A percentile compares a stretch with the other conserved stretches of the same genome.
Conservation (phyloP, 192 early-diverging fungal species). For the Coemansia sp. region DNA sequence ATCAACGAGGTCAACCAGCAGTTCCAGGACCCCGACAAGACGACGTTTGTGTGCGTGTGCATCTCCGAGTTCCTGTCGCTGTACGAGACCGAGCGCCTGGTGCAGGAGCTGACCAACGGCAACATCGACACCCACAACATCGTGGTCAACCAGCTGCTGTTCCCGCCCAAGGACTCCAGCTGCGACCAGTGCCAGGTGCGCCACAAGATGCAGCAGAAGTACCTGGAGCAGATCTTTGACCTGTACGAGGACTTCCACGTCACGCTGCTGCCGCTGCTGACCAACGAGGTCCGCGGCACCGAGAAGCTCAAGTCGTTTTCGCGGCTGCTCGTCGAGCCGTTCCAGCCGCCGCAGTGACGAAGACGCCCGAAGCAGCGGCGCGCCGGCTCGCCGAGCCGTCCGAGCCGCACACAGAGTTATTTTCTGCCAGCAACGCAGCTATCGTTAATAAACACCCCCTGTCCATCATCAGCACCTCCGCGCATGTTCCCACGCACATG, state of each 20-base stretch:
- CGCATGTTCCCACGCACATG: no score
- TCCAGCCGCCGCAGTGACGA: conserved; percentile 47
- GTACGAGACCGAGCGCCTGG: conserved; percentile 99
- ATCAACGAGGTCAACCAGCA: conserved; percentile 99
- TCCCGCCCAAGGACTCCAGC: conserved; percentile 81
- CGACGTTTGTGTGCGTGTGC: conserved; percentile 99
- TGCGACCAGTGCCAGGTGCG: conserved; percentile 90
- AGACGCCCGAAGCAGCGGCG: no score
- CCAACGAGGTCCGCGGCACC: conserved; percentile 93
- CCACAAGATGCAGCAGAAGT: conserved; percentile 98
- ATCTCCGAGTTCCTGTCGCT: conserved; percentile 99
- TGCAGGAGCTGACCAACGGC: conserved; percentile 97
- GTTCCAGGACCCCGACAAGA: conserved; percentile 99
- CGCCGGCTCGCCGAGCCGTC: no score
- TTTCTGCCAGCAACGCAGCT: no score
- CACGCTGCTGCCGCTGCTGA: conserved; percentile 89
- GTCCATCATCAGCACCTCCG: no score
- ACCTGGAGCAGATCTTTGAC: conserved; percentile 97
- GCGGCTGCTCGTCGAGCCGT: conserved; percentile 85
- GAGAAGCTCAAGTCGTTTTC: conserved; percentile 91
- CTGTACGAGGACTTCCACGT: conserved; percentile 99
- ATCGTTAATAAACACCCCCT: no score
- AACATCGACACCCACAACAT: conserved; percentile 99
- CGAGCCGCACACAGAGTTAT: no score
- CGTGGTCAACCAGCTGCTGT: conserved; percentile 97